Evolutionary conservation across 2,329 filamentous ascomycete species (phyloP).

Genomic region (Tolypocladium capitatum): DNA sequence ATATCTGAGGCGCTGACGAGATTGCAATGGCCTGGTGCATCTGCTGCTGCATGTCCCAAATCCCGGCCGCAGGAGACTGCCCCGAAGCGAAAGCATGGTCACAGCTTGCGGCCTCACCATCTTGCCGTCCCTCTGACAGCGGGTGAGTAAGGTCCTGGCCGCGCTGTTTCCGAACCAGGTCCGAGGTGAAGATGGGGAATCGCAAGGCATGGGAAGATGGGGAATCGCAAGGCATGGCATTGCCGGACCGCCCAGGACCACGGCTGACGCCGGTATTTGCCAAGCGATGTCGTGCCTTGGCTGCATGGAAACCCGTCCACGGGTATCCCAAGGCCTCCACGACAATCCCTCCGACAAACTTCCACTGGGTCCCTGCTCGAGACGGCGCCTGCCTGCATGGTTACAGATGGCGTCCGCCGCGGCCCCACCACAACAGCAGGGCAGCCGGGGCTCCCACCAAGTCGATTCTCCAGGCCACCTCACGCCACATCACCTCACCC

Average conservation of each 20-base stretch:
- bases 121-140: neutral
- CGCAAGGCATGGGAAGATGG: neutral
- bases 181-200: neutral
- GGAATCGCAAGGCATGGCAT: neutral
- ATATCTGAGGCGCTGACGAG: neutral
- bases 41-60: neutral
- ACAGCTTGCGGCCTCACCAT: neutral
- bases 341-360: neutral
- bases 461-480: neutral
- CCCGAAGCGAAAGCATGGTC: neutral
- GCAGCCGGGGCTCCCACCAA: constrained; percentile 2
- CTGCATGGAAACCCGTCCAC: neutral
- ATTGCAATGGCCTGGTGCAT: neutral
- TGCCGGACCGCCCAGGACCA: neutral
- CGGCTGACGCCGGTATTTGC: neutral
- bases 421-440: constrained; percentile 8
- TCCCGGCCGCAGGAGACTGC: neutral
- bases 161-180: neutral
- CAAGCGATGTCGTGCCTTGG: neutral
- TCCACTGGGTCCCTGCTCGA: neutral
- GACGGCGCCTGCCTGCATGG: constrained; percentile 3
- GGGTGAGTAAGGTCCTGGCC: neutral
- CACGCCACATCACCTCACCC: neutral
- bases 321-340: neutral
- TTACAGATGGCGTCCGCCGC: constrained; percentile 7